Percentiles rank a stretch among this genome's conserved stretches.
Evolutionary conservation across 257 asterid genomes (phyloP).

Genomic region (Gynochthodes officinalis): DNA sequence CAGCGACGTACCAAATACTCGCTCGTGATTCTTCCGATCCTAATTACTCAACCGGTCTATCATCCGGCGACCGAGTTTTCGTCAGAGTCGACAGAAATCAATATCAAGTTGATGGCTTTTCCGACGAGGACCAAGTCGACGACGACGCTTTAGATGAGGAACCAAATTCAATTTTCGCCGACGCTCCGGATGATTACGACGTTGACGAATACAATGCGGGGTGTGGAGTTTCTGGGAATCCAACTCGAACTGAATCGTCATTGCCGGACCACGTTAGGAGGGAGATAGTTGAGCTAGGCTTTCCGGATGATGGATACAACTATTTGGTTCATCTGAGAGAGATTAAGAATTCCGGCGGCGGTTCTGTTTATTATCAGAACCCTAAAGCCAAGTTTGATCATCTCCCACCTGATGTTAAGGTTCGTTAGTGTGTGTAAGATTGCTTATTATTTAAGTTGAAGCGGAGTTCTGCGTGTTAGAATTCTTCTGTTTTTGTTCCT

Average conservation of each 20-base stretch:
- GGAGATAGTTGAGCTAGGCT: slow-evolving; percentile 90
- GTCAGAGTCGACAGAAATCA: slow-evolving; percentile 70
- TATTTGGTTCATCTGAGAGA: slow-evolving; percentile 78
- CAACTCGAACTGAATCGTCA: slow-evolving; percentile 9
- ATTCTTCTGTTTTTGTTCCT: not conserved
- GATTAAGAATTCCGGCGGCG: slow-evolving; percentile 82
- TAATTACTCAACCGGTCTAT: slow-evolving; percentile 48
- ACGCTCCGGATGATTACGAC: slow-evolving; percentile 54
- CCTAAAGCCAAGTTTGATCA: slow-evolving; percentile 56
- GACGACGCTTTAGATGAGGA: slow-evolving; percentile 22
- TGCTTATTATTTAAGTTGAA: too few species aligned
- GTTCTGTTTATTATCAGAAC: slow-evolving; percentile 71
- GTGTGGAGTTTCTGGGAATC: slow-evolving; percentile 16
- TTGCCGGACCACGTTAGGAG: slow-evolving; percentile 66
- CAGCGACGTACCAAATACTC: slow-evolving; percentile 83
- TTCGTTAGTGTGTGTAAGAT: slow-evolving; percentile 17
- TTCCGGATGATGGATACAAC: slow-evolving; percentile 95
- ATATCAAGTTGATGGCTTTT: slow-evolving; percentile 35
- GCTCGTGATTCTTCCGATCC: slow-evolving; percentile 89
- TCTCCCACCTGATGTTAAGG: slow-evolving; percentile 83
- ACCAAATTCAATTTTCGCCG: slow-evolving; percentile 50
- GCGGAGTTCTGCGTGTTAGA: too few species aligned
- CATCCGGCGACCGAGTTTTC: slow-evolving; percentile 69
- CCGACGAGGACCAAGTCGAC: slow-evolving; percentile 21
- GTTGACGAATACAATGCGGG: slow-evolving; percentile 15